Evolutionary conservation across 257 asterid genomes (phyloP).

Genomic region (Echites panduratus): DNA sequence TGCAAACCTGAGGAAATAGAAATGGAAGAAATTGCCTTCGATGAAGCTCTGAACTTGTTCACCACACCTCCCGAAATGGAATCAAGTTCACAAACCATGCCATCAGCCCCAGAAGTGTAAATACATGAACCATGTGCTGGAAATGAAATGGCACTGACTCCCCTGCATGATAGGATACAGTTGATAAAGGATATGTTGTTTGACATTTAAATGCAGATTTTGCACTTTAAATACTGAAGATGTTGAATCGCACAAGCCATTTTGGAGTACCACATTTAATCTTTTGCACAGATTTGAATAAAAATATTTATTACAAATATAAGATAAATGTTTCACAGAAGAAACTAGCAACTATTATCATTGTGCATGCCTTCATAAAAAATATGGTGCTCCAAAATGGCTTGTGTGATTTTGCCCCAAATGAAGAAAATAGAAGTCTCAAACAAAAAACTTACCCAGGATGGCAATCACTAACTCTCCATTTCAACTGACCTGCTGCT

Average conservation of each 20-base stretch:
- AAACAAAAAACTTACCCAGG: conserved; percentile 60
- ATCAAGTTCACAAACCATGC: conserved; percentile 77
- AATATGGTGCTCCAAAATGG: not conserved
- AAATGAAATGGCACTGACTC: conserved; percentile 69
- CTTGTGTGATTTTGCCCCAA: not conserved
- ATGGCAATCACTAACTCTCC: conserved; percentile 82
- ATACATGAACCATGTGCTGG: conserved; percentile 54
- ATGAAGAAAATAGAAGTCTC: not conserved
- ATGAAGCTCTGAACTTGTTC: conserved; percentile 61
- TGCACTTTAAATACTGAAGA: not conserved
- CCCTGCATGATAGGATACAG: conserved; percentile 44
- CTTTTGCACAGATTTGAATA: no score
- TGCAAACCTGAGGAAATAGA: conserved; percentile 73
- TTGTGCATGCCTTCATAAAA: not conserved
- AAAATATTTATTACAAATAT: not conserved
- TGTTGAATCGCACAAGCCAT: not conserved
- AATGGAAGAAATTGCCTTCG: conserved; percentile 65
- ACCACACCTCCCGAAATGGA: conserved; percentile 63
- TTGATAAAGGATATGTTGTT: not conserved
- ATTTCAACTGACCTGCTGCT: conserved; percentile 77
- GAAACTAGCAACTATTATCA: not conserved
- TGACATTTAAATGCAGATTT: conserved; percentile 1
- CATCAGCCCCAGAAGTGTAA: conserved; percentile 83
- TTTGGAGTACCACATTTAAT: not conserved
- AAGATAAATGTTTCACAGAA: not conserved